A percentile compares a stretch with the other conserved stretches of the same genome.
Conservation (phyloP, 768 basidiomycete genomes). For the Trametes maxima region DNA sequence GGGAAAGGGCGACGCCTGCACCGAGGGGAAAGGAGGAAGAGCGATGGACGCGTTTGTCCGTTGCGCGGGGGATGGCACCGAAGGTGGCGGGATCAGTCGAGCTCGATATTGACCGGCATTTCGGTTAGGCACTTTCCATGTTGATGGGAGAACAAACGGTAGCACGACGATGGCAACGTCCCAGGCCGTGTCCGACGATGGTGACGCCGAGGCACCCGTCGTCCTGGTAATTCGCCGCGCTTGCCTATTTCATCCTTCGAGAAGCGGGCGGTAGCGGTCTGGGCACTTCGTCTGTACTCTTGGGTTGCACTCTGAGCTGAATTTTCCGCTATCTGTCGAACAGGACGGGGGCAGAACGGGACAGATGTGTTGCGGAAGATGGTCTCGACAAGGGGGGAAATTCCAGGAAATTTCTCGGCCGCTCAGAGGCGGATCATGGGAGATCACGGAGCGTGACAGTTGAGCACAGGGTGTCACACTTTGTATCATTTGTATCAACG, state of each 20-base stretch:
- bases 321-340: no score
- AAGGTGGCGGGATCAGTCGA: neutral
- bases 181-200: slow-evolving; percentile 15
- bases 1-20: slow-evolving; percentile 35
- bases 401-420: neutral
- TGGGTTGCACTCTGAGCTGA: neutral
- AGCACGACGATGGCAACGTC: slow-evolving; percentile 20
- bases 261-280: neutral
- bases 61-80: neutral
- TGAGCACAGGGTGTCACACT: neutral
- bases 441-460: neutral
- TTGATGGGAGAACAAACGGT: slow-evolving; percentile 15
- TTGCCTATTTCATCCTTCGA: slow-evolving; percentile 1
- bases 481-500: neutral
- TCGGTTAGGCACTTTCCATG: neutral
- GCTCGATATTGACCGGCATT: neutral
- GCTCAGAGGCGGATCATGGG: neutral
- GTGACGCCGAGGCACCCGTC: slow-evolving; percentile 14
- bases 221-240: slow-evolving; percentile 19
- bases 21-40: slow-evolving; percentile 26
- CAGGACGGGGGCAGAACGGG: neutral
- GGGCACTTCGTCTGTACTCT: neutral
- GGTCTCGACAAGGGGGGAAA: neutral
- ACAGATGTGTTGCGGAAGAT: neutral
- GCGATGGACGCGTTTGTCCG: slow-evolving; percentile 17